Base-by-base conservation (phyloP, 495 filamentous ascomycete species). In the Annulohypoxylon moriforme region DNA sequence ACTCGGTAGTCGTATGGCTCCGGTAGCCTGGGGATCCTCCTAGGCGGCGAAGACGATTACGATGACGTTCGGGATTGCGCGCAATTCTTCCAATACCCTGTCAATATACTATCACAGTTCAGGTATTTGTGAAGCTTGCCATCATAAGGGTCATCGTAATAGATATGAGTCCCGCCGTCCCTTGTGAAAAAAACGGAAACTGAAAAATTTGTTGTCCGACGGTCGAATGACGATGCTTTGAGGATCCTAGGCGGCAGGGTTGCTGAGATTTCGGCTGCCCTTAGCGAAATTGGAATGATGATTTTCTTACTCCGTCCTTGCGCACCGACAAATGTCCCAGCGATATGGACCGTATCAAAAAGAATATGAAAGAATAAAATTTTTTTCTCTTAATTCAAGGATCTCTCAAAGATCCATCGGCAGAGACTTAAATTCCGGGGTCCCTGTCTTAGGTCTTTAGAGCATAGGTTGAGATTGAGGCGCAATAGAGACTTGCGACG, bases 241-340 rank as follows among this genome's bases (percentile, higher is more conserved):
- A 64, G 72, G 59, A 71, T 74, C 72, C 72, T 74, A 58, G 64
- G 55, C 24, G 57, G 53, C 67, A 71, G 56, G 69, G 68, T 44
- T 69, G 60, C 49, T 33, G 61, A 73, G 71, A 73, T 73, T 68
- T 73, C 71, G 66, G 70, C 36, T 71, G 34, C 60, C 53, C 57
- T 78, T 78, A 78, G 76, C 76, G 76, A 78, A 69, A 78, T 78
- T 78, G 74, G 62, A 29, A 74, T 64, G 49, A 50, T 64, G 63
- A 33, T 44, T 64, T 71, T 47, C 67, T 38, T 56, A 42, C 62
- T 60, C 56, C 53, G 67, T 64, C 36, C 38, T 60, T 56, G 63
- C 67, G 71, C 66, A 69, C 66, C 66, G 71, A 73, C 70, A 64
- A 33, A 59, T 44, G 58, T 73, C 64, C 70, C 65, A 69, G 62